A percentile compares a stretch with the other conserved stretches of the same genome.
phyloP scores from a whole-genome alignment of 2,329 filamentous ascomycete species.

The Neonectria hederae region DNA sequence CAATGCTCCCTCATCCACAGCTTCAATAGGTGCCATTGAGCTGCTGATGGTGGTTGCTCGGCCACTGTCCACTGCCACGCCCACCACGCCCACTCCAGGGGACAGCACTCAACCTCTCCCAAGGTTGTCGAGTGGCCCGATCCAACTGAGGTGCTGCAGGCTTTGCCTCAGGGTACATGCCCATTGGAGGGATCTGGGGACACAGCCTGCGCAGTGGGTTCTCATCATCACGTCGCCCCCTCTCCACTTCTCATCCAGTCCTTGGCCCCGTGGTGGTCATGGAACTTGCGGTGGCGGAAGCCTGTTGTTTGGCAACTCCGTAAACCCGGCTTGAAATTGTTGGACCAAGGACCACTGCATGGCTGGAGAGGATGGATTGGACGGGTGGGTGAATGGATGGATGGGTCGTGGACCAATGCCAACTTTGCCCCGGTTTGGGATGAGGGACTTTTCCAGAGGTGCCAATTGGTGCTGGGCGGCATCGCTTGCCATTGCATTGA shows the following conservation, averaged over 20 bases:
- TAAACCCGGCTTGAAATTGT: constrained; percentile 27
- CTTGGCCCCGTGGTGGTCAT: constrained; percentile 31
- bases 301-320: constrained; percentile 27
- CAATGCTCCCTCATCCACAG: constrained; percentile 30
- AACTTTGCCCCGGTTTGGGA: constrained; percentile 25
- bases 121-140: constrained; percentile 37
- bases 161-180: constrained; percentile 37
- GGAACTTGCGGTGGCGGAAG: constrained; percentile 27
- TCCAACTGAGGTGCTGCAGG: constrained; percentile 39
- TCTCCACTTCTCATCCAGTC: constrained; percentile 41
- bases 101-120: constrained; percentile 21
- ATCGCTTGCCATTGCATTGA: constrained; percentile 1
- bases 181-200: constrained; percentile 42
- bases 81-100: constrained; percentile 17
- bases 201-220: constrained; percentile 39
- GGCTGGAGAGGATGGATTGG: constrained; percentile 12
- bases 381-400: constrained; percentile 17
- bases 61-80: constrained; percentile 31
- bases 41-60: constrained; percentile 31
- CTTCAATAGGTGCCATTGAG: constrained; percentile 36
- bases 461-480: constrained; percentile 31
- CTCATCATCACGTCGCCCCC: constrained; percentile 35
- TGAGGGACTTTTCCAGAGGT: constrained; percentile 29
- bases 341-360: constrained; percentile 23
- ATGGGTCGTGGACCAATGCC: constrained; percentile 24